These are phyloP conservation scores for Saccharomycopsis capsularis DNA, from an alignment of 805 yeast genomes.

Conservation along the genomic window DNA sequence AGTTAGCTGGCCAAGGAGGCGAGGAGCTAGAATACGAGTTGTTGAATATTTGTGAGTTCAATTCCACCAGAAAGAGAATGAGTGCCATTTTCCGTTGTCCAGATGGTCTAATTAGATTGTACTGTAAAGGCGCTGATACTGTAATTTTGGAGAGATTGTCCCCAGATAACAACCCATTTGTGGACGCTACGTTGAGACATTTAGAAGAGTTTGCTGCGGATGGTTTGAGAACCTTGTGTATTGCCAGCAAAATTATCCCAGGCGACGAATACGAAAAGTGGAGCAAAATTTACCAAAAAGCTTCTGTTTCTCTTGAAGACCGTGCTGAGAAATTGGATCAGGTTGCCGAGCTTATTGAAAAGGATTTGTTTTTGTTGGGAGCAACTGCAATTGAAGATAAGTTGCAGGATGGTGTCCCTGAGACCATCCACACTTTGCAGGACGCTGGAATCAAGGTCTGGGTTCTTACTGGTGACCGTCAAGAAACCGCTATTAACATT, in stretches of 20 bases:
- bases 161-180: constrained; percentile 63
- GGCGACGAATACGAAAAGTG: constrained; percentile 72
- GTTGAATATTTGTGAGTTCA: constrained; percentile 89
- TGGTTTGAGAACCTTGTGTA: constrained; percentile 90
- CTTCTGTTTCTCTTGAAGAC: constrained; percentile 73
- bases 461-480: constrained; percentile 98
- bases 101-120: constrained; percentile 80
- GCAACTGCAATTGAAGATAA: constrained; percentile 99
- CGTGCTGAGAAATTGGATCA: constrained; percentile 73
- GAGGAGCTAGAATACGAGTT: constrained; percentile 60
- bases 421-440: constrained; percentile 89
- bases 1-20: constrained; percentile 40
- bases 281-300: constrained; percentile 61
- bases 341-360: constrained; percentile 85
- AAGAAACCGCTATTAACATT: constrained; percentile 96
- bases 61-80: constrained; percentile 97
- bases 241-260: constrained; percentile 76
- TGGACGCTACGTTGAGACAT: constrained; percentile 75
- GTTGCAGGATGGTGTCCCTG: constrained; percentile 97
- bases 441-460: constrained; percentile 96
- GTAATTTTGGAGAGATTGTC: constrained; percentile 84
- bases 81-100: constrained; percentile 91
- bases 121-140: constrained; percentile 97
- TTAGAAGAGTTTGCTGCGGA: constrained; percentile 95
- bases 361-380: constrained; percentile 72